These are phyloP conservation scores for Annulohypoxylon truncatum DNA, from an alignment of 2,329 filamentous ascomycete genomes.

Conservation along the genomic window DNA sequence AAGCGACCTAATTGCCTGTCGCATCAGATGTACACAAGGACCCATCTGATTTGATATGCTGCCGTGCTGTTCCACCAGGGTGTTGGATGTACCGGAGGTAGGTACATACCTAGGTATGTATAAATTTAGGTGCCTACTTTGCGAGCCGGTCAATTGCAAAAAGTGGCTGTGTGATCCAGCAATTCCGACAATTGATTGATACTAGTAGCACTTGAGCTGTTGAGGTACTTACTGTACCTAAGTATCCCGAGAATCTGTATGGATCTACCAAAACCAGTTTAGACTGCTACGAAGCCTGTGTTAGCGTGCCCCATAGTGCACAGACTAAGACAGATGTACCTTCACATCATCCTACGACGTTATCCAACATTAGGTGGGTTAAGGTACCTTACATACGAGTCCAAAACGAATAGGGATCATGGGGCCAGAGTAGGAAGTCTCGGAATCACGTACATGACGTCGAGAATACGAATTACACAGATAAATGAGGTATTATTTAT, in stretches of 20 bases:
- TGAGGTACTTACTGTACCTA: neutral
- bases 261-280: conserved; percentile 18
- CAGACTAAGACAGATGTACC: conserved; percentile 10
- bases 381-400: neutral
- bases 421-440: neutral
- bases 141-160: conserved; percentile 4
- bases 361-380: neutral
- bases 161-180: conserved; percentile 25
- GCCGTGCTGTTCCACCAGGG: conserved; percentile 21
- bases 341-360: neutral
- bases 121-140: neutral
- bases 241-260: neutral
- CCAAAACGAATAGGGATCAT: neutral
- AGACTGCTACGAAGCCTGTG: conserved; percentile 11
- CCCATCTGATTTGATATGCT: conserved; percentile 17
- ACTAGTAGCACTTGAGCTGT: neutral
- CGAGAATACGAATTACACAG: neutral
- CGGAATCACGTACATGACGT: neutral
- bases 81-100: conserved; percentile 1
- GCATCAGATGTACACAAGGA: conserved; percentile 20
- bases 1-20: conserved; percentile 13
- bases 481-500: conserved; percentile 3
- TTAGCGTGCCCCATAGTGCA: conserved; percentile 17
- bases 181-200: conserved; percentile 3
- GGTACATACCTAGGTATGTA: no score